phyloP scores from a whole-genome alignment of 495 filamentous ascomycete species.

The Penicillium paxilli region DNA sequence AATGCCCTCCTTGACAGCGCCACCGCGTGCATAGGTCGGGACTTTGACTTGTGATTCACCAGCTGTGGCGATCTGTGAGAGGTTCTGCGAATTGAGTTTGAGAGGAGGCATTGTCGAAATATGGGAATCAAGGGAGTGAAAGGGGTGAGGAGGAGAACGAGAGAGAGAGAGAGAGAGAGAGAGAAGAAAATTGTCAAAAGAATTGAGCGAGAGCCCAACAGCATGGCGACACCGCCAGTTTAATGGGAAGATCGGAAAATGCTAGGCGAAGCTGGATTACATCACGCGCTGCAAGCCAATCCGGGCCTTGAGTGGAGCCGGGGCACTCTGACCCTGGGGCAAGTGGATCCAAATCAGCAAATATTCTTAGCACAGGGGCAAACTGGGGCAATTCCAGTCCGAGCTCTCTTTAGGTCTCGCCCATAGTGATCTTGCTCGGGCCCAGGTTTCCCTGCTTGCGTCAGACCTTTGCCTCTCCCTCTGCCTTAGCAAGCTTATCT shows the following conservation, averaged over 20 bases:
- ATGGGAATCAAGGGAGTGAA: neutral
- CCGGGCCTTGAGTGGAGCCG: neutral
- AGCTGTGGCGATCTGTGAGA: conserved; percentile 34
- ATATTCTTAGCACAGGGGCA: neutral
- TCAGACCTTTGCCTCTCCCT: neutral
- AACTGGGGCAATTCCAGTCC: neutral
- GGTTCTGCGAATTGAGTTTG: conserved; percentile 40
- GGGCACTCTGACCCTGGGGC: neutral
- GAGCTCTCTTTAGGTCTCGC: neutral
- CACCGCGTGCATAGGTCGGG: conserved; percentile 38
- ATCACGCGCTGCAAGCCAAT: neutral
- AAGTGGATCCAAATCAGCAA: neutral
- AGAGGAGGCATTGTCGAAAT: conserved; percentile 41
- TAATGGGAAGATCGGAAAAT: neutral
- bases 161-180: neutral
- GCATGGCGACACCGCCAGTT: neutral
- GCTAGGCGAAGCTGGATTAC: neutral
- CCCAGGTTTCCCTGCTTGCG: neutral
- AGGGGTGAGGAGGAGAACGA: neutral
- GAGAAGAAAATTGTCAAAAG: too few relatives aligned
- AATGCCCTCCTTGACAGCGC: conserved; percentile 49
- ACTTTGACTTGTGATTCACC: conserved; percentile 29
- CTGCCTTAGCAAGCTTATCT: neutral
- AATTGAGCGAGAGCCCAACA: too few relatives aligned
- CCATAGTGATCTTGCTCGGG: neutral